Conservation (phyloP, 179 eudicot genomes). For the Beta macrorhiza region DNA sequence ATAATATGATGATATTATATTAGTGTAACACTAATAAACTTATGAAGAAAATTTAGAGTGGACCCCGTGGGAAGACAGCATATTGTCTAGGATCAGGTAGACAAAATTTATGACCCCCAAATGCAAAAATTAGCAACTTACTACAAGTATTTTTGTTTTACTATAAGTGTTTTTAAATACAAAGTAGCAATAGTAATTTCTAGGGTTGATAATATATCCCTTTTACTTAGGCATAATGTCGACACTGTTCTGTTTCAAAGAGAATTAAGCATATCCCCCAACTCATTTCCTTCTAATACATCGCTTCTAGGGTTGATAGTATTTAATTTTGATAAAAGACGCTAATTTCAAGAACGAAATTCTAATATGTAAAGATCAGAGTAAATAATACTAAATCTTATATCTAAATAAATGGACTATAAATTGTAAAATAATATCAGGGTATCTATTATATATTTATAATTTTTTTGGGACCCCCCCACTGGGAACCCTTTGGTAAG, state of each 20-base stretch:
- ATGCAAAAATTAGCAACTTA: slow-evolving; percentile 8
- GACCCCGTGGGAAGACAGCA: slow-evolving; percentile 32
- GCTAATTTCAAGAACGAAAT: no score
- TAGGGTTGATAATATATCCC: slow-evolving; percentile 18
- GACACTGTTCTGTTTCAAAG: slow-evolving; percentile 32
- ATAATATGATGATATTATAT: neutral
- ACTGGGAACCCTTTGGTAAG: no score
- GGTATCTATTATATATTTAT: no score
- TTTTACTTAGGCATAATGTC: slow-evolving; percentile 28
- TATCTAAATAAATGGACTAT: no score
- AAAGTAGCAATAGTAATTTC: neutral
- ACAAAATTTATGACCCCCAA: slow-evolving; percentile 42
- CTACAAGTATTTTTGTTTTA: neutral
- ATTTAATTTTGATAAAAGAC: no score
- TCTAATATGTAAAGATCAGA: no score
- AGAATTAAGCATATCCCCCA: slow-evolving; percentile 19
- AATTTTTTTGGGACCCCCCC: no score
- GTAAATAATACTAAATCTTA: no score
- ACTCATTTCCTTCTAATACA: neutral
- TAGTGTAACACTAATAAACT: slow-evolving; percentile 3
- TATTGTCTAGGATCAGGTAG: slow-evolving; percentile 45
- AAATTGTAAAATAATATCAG: no score
- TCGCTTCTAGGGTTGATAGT: neutral
- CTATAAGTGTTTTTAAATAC: neutral
- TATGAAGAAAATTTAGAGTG: slow-evolving; percentile 16